Evolutionary conservation across 768 basidiomycete genomes (phyloP).

Genomic region (Thelephora ganbajun): DNA sequence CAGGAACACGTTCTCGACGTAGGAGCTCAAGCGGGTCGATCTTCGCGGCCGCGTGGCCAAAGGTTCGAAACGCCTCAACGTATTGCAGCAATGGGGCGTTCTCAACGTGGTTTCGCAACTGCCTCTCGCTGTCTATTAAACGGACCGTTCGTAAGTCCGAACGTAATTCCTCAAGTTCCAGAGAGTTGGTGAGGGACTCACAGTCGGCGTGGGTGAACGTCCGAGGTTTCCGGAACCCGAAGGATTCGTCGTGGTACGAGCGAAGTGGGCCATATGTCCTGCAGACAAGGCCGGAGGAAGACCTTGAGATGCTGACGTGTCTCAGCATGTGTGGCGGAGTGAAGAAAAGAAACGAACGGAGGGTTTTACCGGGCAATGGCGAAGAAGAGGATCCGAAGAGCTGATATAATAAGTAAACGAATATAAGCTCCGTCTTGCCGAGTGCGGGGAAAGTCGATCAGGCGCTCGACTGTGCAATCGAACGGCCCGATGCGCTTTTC

Average conservation of each 20-base stretch:
- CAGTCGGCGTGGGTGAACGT: constrained; percentile 60
- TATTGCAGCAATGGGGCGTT: constrained; percentile 80
- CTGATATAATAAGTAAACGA: neutral
- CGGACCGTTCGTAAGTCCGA: neutral
- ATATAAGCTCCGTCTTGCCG: too few relatives aligned
- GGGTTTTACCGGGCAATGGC: neutral
- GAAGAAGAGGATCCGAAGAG: neutral
- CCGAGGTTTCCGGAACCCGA: constrained; percentile 56
- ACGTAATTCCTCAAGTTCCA: neutral
- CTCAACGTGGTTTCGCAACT: constrained; percentile 49
- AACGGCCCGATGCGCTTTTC: too few relatives aligned
- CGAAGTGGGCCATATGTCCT: constrained; percentile 15
- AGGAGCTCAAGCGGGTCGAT: constrained; percentile 86
- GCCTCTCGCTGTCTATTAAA: constrained; percentile 41
- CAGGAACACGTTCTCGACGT: constrained; percentile 66
- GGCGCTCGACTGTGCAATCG: too few relatives aligned
- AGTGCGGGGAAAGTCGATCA: too few relatives aligned
- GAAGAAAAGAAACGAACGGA: neutral
- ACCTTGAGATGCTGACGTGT: neutral
- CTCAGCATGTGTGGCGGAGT: neutral
- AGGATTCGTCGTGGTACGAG: constrained; percentile 66
- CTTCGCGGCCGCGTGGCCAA: constrained; percentile 72
- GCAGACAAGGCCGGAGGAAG: neutral
- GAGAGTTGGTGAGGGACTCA: constrained; percentile 21
- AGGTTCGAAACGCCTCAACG: constrained; percentile 76